Evolutionary conservation across 352 stramenopile species (phyloP).

Genomic region (Globisporangium cylindrosporum): DNA sequence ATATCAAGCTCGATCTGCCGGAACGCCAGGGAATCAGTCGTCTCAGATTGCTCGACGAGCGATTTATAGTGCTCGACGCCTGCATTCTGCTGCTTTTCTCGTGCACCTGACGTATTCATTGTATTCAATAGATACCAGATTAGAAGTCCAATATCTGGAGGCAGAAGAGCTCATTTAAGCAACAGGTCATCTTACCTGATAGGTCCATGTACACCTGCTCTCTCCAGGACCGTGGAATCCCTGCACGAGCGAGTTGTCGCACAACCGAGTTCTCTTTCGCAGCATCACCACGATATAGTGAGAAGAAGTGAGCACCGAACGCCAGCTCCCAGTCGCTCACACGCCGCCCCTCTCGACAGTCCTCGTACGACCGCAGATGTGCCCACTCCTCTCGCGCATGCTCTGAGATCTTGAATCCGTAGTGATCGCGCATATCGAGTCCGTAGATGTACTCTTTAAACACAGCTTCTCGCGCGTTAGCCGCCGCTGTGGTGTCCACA

Average conservation of each 20-base stretch:
- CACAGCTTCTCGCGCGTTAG: conserved; percentile 26
- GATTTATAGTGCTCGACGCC: conserved; percentile 45
- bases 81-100: conserved; percentile 53
- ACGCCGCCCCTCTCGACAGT: conserved; percentile 68
- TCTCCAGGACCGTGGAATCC: conserved; percentile 62
- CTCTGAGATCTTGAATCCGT: conserved; percentile 63
- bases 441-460: conserved; percentile 40
- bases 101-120: conserved; percentile 21
- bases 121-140: neutral
- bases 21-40: conserved; percentile 55
- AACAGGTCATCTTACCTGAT: conserved; percentile 28
- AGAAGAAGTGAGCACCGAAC: conserved; percentile 46
- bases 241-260: conserved; percentile 35
- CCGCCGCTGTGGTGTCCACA: neutral
- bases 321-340: conserved; percentile 57
- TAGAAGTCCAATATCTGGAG: neutral
- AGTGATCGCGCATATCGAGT: conserved; percentile 44
- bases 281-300: conserved; percentile 12
- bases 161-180: neutral
- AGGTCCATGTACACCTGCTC: conserved; percentile 73
- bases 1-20: conserved; percentile 87
- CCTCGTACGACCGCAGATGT: conserved; percentile 68
- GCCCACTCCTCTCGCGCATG: conserved; percentile 37
- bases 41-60: conserved; percentile 43
- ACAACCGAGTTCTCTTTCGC: conserved; percentile 27